Percentiles rank a stretch among this genome's conserved stretches.
phyloP scores from a whole-genome alignment of 2,329 filamentous ascomycete species.

The Pseudogymnoascus sp. region DNA sequence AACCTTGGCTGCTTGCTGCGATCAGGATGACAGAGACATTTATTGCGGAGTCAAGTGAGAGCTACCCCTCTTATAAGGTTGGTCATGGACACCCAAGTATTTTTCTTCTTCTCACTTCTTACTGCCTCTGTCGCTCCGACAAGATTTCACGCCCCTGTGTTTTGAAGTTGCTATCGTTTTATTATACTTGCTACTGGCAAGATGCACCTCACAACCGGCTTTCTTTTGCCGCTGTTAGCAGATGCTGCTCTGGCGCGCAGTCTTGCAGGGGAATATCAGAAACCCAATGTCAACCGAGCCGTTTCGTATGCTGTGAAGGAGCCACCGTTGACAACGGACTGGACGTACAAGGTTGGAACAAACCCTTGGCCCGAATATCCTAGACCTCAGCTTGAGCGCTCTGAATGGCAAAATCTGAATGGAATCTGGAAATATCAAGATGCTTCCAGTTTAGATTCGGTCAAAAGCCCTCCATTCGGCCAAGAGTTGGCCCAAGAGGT shows the following conservation, averaged over 20 bases:
- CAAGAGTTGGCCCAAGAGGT: constrained; percentile 37
- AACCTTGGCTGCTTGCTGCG: background rate
- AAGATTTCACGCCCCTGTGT: background rate
- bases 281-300: constrained; percentile 11
- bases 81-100: background rate
- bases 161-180: background rate
- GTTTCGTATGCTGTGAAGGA: constrained; percentile 32
- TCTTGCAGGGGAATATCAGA: background rate
- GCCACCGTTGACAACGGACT: constrained; percentile 37
- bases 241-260: background rate
- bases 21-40: background rate
- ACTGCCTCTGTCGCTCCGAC: background rate
- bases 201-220: background rate
- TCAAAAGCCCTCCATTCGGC: constrained; percentile 38
- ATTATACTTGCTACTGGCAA: background rate
- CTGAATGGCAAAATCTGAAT: constrained; percentile 43
- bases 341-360: constrained; percentile 40
- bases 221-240: background rate
- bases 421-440: constrained; percentile 41
- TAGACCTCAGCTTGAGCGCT: constrained; percentile 37
- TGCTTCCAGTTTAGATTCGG: constrained; percentile 32
- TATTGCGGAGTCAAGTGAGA: background rate
- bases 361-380: constrained; percentile 45
- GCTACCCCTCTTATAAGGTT: background rate
- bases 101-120: background rate